phyloP scores from a whole-genome alignment of 2,329 filamentous ascomycete species.

The Fusarium sp. region DNA sequence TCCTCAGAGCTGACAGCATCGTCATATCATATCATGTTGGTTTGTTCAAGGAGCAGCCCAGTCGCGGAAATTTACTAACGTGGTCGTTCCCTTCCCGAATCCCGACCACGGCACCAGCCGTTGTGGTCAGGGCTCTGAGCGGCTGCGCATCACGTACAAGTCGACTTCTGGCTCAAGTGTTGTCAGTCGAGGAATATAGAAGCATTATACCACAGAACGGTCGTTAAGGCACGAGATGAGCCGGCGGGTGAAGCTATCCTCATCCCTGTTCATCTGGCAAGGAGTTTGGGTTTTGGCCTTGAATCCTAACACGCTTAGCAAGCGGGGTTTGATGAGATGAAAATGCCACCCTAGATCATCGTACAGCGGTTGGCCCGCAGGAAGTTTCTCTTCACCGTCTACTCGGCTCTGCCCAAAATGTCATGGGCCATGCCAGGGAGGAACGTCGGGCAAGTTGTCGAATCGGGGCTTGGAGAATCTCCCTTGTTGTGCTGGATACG shows the following conservation, averaged over 20 bases:
- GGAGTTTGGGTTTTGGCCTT: constrained; percentile 5
- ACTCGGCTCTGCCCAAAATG: constrained; percentile 35
- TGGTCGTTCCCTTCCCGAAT: constrained; percentile 31
- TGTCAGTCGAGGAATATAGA: background rate
- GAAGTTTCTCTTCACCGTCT: constrained; percentile 30
- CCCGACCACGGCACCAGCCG: constrained; percentile 37
- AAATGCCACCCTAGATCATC: constrained; percentile 40
- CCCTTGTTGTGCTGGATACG: constrained; percentile 1
- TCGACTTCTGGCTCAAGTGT: background rate
- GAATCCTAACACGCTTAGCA: constrained; percentile 17
- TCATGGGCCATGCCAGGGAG: constrained; percentile 32
- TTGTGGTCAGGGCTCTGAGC: constrained; percentile 18
- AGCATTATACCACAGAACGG: background rate
- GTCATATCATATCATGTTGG: constrained; percentile 46
- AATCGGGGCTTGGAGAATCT: constrained; percentile 37
- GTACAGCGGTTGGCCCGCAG: constrained; percentile 35
- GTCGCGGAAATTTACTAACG: constrained; percentile 45
- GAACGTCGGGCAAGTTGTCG: constrained; percentile 30
- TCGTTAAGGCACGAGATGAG: background rate
- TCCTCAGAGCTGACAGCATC: constrained; percentile 20
- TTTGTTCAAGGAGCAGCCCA: constrained; percentile 32
- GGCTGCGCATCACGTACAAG: constrained; percentile 1
- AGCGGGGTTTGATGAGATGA: constrained; percentile 43
- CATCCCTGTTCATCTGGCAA: constrained; percentile 7
- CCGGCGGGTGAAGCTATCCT: constrained; percentile 1